These are phyloP conservation scores for Rhizopogon roseolus DNA, from an alignment of 768 basidiomycete genomes.

Conservation along the genomic window DNA sequence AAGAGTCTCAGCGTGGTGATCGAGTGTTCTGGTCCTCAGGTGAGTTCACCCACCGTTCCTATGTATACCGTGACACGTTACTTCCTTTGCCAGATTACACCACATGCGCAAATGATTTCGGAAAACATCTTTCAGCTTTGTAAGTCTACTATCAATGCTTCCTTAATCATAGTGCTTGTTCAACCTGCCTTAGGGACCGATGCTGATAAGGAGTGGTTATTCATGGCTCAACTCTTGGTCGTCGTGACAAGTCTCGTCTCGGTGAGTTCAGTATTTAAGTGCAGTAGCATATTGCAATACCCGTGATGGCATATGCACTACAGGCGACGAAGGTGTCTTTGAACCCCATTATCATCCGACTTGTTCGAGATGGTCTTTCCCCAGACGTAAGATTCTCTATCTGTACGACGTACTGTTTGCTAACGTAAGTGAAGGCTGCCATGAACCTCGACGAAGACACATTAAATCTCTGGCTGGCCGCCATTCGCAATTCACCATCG, in stretches of 20 bases:
- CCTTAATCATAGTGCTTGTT: conserved; percentile 4
- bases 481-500: conserved; percentile 59
- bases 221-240: conserved; percentile 65
- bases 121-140: conserved; percentile 69
- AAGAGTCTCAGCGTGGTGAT: conserved; percentile 67
- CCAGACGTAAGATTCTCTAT: conserved; percentile 38
- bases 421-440: conserved; percentile 40
- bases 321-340: conserved; percentile 65
- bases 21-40: conserved; percentile 37
- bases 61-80: background rate
- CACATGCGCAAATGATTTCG: conserved; percentile 56
- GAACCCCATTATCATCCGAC: conserved; percentile 50
- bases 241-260: conserved; percentile 67
- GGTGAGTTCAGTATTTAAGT: conserved; percentile 32
- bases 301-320: background rate
- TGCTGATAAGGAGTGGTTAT: conserved; percentile 64
- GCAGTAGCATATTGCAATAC: background rate
- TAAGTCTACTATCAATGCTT: conserved; percentile 28
- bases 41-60: conserved; percentile 13
- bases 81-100: conserved; percentile 49
- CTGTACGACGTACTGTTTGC: background rate
- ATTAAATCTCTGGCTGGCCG: conserved; percentile 66
- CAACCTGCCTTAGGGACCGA: conserved; percentile 48
- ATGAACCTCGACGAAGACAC: conserved; percentile 76
- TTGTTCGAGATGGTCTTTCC: conserved; percentile 61